A percentile compares a stretch with the other conserved stretches of the same genome.
Conservation (phyloP, 2,329 filamentous ascomycete genomes). For the Pseudogymnoascus sp. region DNA sequence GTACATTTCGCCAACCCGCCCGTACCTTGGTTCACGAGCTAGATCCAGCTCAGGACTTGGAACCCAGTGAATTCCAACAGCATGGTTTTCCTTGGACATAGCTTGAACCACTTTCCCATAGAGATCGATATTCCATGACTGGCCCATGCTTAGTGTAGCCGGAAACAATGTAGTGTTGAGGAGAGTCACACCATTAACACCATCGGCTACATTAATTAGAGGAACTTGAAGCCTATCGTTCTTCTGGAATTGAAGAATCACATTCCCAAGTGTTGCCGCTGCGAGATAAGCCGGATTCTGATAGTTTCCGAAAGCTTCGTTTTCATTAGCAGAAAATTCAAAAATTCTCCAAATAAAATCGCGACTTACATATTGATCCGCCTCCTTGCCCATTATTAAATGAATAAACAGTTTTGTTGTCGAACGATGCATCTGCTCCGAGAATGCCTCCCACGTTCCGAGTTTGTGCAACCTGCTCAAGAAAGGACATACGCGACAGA, state of each 20-base stretch:
- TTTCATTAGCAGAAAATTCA: not conserved
- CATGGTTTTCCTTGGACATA: constrained; percentile 28
- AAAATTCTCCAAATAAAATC: not conserved
- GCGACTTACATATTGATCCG: not conserved
- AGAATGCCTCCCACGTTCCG: not conserved
- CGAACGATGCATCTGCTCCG: not conserved
- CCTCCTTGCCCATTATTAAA: not conserved
- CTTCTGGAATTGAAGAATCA: not conserved
- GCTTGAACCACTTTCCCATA: constrained; percentile 24
- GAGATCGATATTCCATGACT: constrained; percentile 28
- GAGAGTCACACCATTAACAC: constrained; percentile 27
- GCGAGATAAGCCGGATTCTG: not conserved
- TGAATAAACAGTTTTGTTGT: not conserved
- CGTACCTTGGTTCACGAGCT: constrained; percentile 28
- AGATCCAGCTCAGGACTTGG: constrained; percentile 30
- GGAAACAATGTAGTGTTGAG: constrained; percentile 29
- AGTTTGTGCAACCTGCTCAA: not conserved
- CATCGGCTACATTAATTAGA: constrained; percentile 25
- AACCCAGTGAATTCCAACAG: constrained; percentile 30
- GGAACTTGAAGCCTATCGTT: constrained; percentile 14
- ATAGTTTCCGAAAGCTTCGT: not conserved
- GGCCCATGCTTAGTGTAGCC: constrained; percentile 23
- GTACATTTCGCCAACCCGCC: constrained; percentile 22
- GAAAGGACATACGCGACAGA: not conserved
- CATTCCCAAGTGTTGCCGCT: not conserved